Evolutionary conservation across 805 yeast genomes (phyloP).

Genomic region (Candida chilensis): DNA sequence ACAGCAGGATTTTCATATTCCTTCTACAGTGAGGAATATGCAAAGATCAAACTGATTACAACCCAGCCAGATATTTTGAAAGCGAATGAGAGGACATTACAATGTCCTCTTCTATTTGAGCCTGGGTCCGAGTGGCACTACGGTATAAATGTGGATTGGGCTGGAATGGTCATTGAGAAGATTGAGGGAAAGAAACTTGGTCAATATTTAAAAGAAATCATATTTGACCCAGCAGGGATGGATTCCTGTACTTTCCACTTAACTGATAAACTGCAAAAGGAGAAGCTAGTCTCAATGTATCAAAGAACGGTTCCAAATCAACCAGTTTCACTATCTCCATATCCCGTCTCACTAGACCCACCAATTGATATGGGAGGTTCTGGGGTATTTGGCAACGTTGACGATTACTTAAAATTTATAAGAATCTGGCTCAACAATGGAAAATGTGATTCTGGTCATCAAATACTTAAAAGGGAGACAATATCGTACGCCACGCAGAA

Average conservation of each 20-base stretch:
- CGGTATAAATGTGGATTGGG: slow-evolving; percentile 28
- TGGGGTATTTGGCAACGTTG: slow-evolving; percentile 25
- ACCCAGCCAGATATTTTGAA: not conserved
- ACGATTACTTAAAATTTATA: slow-evolving; percentile 26
- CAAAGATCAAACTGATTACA: not conserved
- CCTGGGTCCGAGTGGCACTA: slow-evolving; percentile 28
- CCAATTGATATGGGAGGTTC: slow-evolving; percentile 32
- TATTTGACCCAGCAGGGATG: slow-evolving; percentile 27
- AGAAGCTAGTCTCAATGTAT: not conserved
- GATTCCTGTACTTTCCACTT: slow-evolving; percentile 14
- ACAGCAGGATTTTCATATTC: slow-evolving; percentile 26
- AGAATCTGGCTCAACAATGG: slow-evolving; percentile 31
- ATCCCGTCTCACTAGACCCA: slow-evolving; percentile 6
- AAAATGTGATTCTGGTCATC: too few relatives aligned
- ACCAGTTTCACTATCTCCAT: not conserved
- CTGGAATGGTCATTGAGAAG: slow-evolving; percentile 23
- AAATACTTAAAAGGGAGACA: too few relatives aligned
- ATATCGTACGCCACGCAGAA: slow-evolving; percentile 16
- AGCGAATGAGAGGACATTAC: not conserved
- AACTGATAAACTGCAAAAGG: slow-evolving; percentile 3
- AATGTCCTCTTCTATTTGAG: slow-evolving; percentile 15
- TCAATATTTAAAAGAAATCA: slow-evolving; percentile 15
- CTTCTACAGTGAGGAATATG: slow-evolving; percentile 17
- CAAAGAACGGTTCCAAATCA: not conserved
- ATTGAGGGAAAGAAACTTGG: slow-evolving; percentile 21